Evolutionary conservation across 31 red algal genomes (phyloP).

Genomic region (Asparagopsis taxiformis): DNA sequence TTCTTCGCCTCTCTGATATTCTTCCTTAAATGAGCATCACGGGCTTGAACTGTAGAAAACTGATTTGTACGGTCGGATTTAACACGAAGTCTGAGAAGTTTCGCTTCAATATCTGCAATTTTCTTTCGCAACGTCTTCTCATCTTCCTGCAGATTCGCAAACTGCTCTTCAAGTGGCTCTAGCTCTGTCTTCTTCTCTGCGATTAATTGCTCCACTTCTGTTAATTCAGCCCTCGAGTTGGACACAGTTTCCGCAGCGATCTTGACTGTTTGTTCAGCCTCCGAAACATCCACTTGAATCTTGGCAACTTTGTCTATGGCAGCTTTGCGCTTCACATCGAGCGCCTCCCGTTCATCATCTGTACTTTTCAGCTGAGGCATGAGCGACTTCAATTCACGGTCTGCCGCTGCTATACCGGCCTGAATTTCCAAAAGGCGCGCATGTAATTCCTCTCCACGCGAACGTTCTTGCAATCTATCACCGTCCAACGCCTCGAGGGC

Average conservation of each 20-base stretch:
- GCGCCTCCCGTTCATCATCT: slow-evolving; percentile 33
- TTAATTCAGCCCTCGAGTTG: slow-evolving; percentile 30
- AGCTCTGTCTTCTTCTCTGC: slow-evolving; percentile 33
- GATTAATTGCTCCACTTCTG: slow-evolving; percentile 32
- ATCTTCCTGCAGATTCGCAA: slow-evolving; percentile 17
- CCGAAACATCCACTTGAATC: slow-evolving; percentile 57
- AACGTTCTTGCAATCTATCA: slow-evolving; percentile 30
- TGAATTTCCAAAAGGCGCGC: slow-evolving; percentile 39
- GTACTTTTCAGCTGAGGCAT: slow-evolving; percentile 29
- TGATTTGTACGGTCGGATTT: slow-evolving; percentile 57
- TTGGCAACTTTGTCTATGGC: slow-evolving; percentile 56
- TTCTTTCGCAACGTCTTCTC: slow-evolving; percentile 14
- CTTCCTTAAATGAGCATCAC: slow-evolving; percentile 57
- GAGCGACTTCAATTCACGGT: slow-evolving; percentile 41
- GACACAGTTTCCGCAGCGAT: slow-evolving; percentile 39
- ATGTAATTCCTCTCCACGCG: slow-evolving; percentile 39
- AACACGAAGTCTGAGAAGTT: slow-evolving; percentile 48
- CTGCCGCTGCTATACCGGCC: slow-evolving; percentile 27
- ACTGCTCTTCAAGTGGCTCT: slow-evolving; percentile 35
- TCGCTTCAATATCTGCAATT: slow-evolving; percentile 2
- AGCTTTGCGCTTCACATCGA: slow-evolving; percentile 31
- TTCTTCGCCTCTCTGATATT: slow-evolving; percentile 44
- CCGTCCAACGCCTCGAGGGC: slow-evolving; percentile 70
- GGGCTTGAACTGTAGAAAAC: slow-evolving; percentile 44
- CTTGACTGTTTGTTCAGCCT: slow-evolving; percentile 48